These are phyloP conservation scores for Gillenia trifoliata DNA, from an alignment of 306 rosid genomes.

Conservation along the genomic window DNA sequence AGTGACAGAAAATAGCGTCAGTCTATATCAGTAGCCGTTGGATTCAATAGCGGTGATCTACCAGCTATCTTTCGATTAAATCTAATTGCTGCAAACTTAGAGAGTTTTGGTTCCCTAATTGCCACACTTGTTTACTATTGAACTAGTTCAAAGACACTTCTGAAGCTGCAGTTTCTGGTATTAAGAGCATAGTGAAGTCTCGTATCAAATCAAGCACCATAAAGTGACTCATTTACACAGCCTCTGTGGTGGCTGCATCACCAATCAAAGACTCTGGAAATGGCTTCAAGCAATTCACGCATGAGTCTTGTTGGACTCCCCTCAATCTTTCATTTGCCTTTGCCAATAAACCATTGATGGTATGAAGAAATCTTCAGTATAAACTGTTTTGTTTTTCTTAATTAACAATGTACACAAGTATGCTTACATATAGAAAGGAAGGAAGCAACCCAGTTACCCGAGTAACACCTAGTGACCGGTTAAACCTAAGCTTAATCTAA, in stretches of 20 bases:
- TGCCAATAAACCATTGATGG: neutral
- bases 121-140: neutral
- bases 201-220: constrained; percentile 42
- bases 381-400: too few relatives aligned
- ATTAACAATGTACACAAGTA: too few relatives aligned
- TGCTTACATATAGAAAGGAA: too few relatives aligned
- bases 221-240: constrained; percentile 47
- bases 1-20: too few relatives aligned
- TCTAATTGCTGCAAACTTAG: neutral
- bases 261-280: constrained; percentile 32
- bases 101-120: neutral
- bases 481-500: too few relatives aligned
- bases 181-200: constrained; percentile 1
- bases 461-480: too few relatives aligned
- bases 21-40: too few relatives aligned
- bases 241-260: constrained; percentile 35
- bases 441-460: too few relatives aligned
- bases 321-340: neutral
- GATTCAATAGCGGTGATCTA: too few relatives aligned
- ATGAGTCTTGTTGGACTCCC: constrained; percentile 28
- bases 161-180: constrained; percentile 23
- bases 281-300: neutral
- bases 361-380: too few relatives aligned
- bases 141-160: neutral
- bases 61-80: too few relatives aligned